Evolutionary conservation across 2,329 filamentous ascomycete species (phyloP), one percentile per base, ranked within the genome.

Genomic region (Hymenoscyphus scutula): DNA sequence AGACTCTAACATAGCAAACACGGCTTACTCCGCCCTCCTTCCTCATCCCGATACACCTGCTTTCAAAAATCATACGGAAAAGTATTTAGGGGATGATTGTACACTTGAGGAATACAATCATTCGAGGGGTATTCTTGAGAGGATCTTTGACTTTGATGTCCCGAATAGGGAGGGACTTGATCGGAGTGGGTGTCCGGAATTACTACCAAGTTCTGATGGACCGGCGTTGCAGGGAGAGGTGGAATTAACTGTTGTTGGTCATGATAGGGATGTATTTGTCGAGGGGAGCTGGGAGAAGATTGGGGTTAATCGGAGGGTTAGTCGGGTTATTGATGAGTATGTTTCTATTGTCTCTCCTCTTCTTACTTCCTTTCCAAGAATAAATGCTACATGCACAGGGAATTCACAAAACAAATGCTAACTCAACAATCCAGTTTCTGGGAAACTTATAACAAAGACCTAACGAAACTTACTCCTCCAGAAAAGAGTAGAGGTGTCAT

Each of bases 1-100:
- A 3, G 74, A 76, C 45, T 75, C 74, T 0, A 75, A 74, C 32
- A 73, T 74, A 2, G 67, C 68, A 11, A 74, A 74, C 38, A 65
- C 62, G n/a, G 68, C 74, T 45, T 74, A 72, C 41, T 69, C 60
- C 1, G 64, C 62, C n/a, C 71, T 73, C 29, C 66, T 68, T 63
- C 73, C 73, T 1, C 70, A 74, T 53, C 71, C 73, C 3, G 66
- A 68, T 25, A 63, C 67, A 38, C 65, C 69, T 5, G 64, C 62
- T 10, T 73, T 74, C 58, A 48, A 23, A 10, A 4, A 5, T 3
- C 59, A 73, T 60, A 65, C 67, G 2, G 63, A 64, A 37, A 34
- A 54, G 19, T 69, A 73, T 58, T 32, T 64, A 1, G 70, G 68
- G 0, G 66, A 70, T 1, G 71, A 71, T 38, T 72, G 70, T 45